These are phyloP conservation scores for Penicillium arizonense DNA, from an alignment of 495 filamentous ascomycete genomes.

Conservation along the genomic window DNA sequence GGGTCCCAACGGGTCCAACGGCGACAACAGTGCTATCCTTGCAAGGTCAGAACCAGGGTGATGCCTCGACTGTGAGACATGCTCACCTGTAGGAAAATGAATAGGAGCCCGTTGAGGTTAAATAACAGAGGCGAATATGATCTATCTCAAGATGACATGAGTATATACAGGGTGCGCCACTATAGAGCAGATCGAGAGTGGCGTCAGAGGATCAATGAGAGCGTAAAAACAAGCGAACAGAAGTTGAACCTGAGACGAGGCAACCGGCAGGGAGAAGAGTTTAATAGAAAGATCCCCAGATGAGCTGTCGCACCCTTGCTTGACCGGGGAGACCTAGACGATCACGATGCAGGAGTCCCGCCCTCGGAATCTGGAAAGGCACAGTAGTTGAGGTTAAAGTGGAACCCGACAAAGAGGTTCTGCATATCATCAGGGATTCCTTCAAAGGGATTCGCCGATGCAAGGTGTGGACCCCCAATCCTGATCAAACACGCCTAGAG, in stretches of 20 bases:
- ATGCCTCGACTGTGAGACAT: background rate
- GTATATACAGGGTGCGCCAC: slow-evolving; percentile 20
- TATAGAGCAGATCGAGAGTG: slow-evolving; percentile 13
- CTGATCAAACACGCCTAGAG: slow-evolving; percentile 6
- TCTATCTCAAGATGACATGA: slow-evolving; percentile 10
- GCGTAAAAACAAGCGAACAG: slow-evolving; percentile 2
- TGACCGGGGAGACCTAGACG: background rate
- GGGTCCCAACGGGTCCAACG: background rate
- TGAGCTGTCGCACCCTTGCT: slow-evolving; percentile 23
- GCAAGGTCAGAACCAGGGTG: background rate
- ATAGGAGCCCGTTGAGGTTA: background rate
- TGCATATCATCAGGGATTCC: slow-evolving; percentile 1
- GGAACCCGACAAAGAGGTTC: background rate
- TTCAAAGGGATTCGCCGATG: slow-evolving; percentile 4
- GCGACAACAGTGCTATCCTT: background rate
- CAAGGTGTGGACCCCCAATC: background rate
- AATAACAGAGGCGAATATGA: slow-evolving; percentile 5
- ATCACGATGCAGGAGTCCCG: background rate
- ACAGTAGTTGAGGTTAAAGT: slow-evolving; percentile 22
- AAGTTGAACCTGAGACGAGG: slow-evolving; percentile 14
- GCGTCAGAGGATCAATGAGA: slow-evolving; percentile 1
- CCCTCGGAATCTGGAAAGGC: slow-evolving; percentile 17
- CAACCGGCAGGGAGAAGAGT: slow-evolving; percentile 16
- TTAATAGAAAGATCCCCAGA: slow-evolving; percentile 13
- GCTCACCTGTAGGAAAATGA: slow-evolving; percentile 14